Evolutionary conservation across 1,284 basidiomycete genomes (phyloP).

Genomic region (Irpex sp.): DNA sequence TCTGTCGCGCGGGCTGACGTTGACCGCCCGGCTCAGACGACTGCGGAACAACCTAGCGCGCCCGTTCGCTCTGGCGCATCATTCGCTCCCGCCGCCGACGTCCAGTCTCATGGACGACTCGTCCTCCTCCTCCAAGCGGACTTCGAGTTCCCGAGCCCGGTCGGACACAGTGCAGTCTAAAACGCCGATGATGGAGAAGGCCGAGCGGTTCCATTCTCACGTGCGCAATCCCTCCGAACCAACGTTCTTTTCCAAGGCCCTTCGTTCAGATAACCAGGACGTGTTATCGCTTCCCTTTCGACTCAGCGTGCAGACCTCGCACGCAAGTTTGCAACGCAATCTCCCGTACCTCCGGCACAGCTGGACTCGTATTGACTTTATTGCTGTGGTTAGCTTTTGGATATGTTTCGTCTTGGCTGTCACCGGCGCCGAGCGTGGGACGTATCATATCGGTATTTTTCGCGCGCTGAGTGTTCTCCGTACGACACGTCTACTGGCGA

Average conservation of each 20-base stretch:
- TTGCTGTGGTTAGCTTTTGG: conserved; percentile 86
- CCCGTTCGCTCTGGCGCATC: conserved; percentile 40
- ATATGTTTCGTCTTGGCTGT: conserved; percentile 72
- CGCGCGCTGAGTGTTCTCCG: conserved; percentile 88
- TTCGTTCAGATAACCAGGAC: conserved; percentile 47
- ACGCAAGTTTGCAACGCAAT: conserved; percentile 54
- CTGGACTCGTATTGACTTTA: conserved; percentile 90
- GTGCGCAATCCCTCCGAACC: conserved; percentile 33
- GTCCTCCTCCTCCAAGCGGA: conserved; percentile 6
- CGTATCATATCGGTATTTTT: conserved; percentile 82
- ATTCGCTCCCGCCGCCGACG: conserved; percentile 14
- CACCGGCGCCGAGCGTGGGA: conserved; percentile 60
- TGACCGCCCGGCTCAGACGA: conserved; percentile 30
- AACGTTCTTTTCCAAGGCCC: conserved; percentile 45
- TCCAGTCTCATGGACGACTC: neutral
- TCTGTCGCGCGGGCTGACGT: conserved; percentile 16
- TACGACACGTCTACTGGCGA: conserved; percentile 78
- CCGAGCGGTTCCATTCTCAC: conserved; percentile 22
- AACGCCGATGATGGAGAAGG: conserved; percentile 32
- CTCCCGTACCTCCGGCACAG: conserved; percentile 90
- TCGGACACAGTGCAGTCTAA: conserved; percentile 30
- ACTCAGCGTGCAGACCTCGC: conserved; percentile 53
- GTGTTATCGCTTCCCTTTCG: conserved; percentile 62
- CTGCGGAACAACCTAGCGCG: conserved; percentile 37
- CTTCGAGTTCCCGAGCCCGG: conserved; percentile 18